Evolutionary conservation across 2,329 filamentous ascomycete species (phyloP), one percentile per base, ranked within the genome.

Genomic region (Aspergillus ibericus): DNA sequence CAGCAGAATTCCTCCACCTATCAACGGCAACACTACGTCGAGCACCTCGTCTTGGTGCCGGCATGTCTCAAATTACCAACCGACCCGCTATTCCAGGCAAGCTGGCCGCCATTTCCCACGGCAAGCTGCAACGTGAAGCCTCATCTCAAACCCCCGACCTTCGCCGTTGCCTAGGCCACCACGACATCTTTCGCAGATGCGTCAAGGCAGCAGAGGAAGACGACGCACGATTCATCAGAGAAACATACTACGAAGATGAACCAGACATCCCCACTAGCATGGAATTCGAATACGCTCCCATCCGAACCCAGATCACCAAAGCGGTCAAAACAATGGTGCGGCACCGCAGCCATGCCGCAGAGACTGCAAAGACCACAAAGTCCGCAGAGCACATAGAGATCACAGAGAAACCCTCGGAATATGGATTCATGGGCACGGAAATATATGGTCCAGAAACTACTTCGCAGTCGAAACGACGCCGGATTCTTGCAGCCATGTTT

Each of bases 91-190:
- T 57, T 7, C 40, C 60, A 8, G 53, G 59, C 3, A 52, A 58
- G 20, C 34, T 64, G 27, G 62, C 58, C n/a, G 51, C 48, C 13
- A 53, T 65, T 15, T 63, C 61, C 10, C 61, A 56, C 16, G 44
- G 49, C n/a, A 66, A 65, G 36, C 49, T 66, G 4, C 56, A 57
- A 34, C 55, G 53, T 42, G 64, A 64, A 38, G 36, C 58, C 1
- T 16, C 47, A 18, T 62, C 58, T 10, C 58, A 50, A 10, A 52
- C 58, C 2, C 62, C 62, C 12, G 51, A 62, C 20, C 60, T 64
- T 13, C 63, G 62, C 9, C 63, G 60, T 15, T 65, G 58, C 22
- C 36, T 65, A 9, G 62, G 62, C 16, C 62, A 64, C 16, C 56
- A 63, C 40, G 53, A 49, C n/a, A 50, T 66, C 20, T 59, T 62